phyloP scores from a whole-genome alignment of 176 grass and related monocot species.

The Eragrostis curvula region DNA sequence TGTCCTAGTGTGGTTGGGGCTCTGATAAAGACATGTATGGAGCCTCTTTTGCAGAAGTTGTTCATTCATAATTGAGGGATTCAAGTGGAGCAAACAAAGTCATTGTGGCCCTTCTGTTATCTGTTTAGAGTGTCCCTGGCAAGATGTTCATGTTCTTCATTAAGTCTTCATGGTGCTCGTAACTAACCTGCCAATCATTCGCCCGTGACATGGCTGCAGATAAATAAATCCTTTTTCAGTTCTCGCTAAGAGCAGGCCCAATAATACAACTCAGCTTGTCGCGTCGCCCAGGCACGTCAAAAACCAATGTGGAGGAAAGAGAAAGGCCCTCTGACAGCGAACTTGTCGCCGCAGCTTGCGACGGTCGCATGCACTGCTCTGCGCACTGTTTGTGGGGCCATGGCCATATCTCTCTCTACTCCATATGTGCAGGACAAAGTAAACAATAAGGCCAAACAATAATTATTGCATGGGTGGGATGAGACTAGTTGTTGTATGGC shows the following conservation, averaged over 20 bases:
- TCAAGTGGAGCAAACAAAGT: slow-evolving; percentile 29
- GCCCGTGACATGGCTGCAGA: not conserved
- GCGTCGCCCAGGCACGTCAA: too few species aligned
- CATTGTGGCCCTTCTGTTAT: slow-evolving; percentile 11
- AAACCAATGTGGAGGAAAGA: too few species aligned
- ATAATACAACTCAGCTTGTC: too few species aligned
- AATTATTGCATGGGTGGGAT: too few species aligned
- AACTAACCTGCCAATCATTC: not conserved
- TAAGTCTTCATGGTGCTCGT: not conserved
- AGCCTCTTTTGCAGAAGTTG: not conserved
- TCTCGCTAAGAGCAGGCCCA: not conserved
- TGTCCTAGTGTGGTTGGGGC: slow-evolving; percentile 19
- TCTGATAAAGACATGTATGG: slow-evolving; percentile 23
- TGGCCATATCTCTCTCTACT: too few species aligned
- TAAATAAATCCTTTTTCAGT: not conserved
- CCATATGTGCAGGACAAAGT: too few species aligned
- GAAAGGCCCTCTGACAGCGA: too few species aligned
- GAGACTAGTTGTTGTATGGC: too few species aligned
- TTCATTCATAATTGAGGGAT: slow-evolving; percentile 1
- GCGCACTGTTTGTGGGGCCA: too few species aligned
- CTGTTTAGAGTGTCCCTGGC: not conserved
- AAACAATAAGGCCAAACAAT: too few species aligned
- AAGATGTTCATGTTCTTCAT: slow-evolving; percentile 16
- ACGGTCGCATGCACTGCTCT: too few species aligned
- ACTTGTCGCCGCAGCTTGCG: too few species aligned